A percentile compares a stretch with the other conserved stretches of the same genome.
These are phyloP conservation scores for Macrophomina tecta DNA, from an alignment of 2,329 filamentous ascomycete genomes.

Conservation along the genomic window DNA sequence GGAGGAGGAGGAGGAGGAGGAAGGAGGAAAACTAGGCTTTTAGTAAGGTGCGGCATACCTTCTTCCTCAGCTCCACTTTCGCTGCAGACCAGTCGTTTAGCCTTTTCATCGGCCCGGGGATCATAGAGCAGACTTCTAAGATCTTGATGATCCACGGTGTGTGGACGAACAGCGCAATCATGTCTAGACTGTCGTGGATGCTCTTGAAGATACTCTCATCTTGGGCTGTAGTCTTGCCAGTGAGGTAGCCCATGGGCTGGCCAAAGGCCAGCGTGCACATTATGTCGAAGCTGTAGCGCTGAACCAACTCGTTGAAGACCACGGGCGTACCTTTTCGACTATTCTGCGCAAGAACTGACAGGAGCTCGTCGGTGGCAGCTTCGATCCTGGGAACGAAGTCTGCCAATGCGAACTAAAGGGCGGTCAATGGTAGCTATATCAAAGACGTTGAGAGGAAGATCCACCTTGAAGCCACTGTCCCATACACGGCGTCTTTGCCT, in stretches of 20 bases:
- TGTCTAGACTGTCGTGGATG: slow-evolving; percentile 42
- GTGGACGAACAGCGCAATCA: slow-evolving; percentile 37
- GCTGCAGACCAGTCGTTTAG: slow-evolving; percentile 36
- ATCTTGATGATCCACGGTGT: slow-evolving; percentile 40
- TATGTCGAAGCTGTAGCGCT: slow-evolving; percentile 52
- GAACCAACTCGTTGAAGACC: slow-evolving; percentile 43
- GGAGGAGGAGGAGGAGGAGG: too few species aligned
- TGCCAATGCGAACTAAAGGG: slow-evolving; percentile 31
- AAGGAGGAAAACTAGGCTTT: too few species aligned
- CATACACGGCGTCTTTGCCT: slow-evolving; percentile 8
- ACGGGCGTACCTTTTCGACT: slow-evolving; percentile 40
- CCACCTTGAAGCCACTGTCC: slow-evolving; percentile 29
- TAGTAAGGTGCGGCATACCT: slow-evolving; percentile 26
- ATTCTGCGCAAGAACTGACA: slow-evolving; percentile 31
- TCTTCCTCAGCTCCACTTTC: slow-evolving; percentile 35
- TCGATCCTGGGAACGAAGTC: slow-evolving; percentile 35
- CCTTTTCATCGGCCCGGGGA: slow-evolving; percentile 37
- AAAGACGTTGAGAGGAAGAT: too few species aligned
- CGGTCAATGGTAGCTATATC: neutral
- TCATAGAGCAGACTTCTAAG: slow-evolving; percentile 32
- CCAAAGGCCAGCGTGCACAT: slow-evolving; percentile 55
- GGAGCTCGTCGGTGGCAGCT: slow-evolving; percentile 35
- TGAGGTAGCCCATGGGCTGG: slow-evolving; percentile 46
- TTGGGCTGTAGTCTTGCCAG: slow-evolving; percentile 38
- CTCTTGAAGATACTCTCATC: slow-evolving; percentile 42